Percentiles rank a stretch among this genome's conserved stretches.
These are phyloP conservation scores for Rhodotorula sp. DNA, from an alignment of 1,284 basidiomycete species.

Conservation along the genomic window DNA sequence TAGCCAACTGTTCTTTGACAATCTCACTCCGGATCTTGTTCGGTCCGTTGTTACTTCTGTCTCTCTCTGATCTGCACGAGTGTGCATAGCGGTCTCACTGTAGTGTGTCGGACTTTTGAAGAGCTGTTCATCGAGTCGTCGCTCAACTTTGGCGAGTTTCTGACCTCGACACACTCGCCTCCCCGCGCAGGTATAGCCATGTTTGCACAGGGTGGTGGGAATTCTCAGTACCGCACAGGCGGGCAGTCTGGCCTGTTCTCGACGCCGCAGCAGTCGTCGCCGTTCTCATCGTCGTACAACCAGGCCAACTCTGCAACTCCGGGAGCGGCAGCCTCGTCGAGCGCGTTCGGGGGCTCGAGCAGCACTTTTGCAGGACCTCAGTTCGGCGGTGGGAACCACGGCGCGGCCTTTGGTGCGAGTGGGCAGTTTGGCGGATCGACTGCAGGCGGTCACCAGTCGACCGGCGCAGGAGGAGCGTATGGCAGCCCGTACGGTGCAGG, in stretches of 20 bases:
- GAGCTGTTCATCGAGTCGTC: background rate
- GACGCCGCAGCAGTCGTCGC: constrained; percentile 1
- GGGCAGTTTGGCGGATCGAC: constrained; percentile 13
- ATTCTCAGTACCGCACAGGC: constrained; percentile 17
- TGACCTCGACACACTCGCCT: background rate
- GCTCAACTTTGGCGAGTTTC: background rate
- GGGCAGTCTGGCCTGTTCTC: constrained; percentile 7
- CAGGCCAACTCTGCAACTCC: background rate
- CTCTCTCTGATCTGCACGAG: background rate
- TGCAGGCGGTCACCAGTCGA: background rate
- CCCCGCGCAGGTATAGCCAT: background rate
- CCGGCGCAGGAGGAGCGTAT: constrained; percentile 4
- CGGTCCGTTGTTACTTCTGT: too few relatives aligned
- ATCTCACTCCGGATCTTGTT: too few relatives aligned
- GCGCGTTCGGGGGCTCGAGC: constrained; percentile 1
- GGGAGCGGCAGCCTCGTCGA: constrained; percentile 7
- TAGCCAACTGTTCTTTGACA: background rate
- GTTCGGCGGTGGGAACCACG: constrained; percentile 25
- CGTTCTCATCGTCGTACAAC: constrained; percentile 3
- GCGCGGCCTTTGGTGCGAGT: constrained; percentile 1
- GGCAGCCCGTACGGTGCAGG: constrained; percentile 11
- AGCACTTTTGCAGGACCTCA: constrained; percentile 25
- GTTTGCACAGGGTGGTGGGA: constrained; percentile 13
- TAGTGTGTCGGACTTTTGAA: background rate
- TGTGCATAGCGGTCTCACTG: background rate